phyloP scores from a whole-genome alignment of 768 basidiomycete genomes.

The Cyclocybe aegerita region DNA sequence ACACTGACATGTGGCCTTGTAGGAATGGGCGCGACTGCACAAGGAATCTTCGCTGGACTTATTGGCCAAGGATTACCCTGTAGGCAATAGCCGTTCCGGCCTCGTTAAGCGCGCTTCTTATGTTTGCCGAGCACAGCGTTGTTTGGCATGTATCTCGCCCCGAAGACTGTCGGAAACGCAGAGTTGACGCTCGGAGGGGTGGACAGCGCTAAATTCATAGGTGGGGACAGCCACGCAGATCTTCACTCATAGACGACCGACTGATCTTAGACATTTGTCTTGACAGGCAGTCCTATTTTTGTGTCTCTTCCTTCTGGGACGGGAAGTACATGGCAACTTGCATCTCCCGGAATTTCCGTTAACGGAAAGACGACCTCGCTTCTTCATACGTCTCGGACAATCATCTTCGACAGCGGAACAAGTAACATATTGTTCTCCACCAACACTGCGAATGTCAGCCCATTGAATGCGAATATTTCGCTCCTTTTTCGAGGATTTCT shows the following conservation, averaged over 20 bases:
- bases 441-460: conserved; percentile 43
- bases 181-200: conserved; percentile 56
- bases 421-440: conserved; percentile 54
- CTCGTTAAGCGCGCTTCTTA: too few species aligned
- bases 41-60: conserved; percentile 51
- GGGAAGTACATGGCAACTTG: conserved; percentile 43
- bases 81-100: conserved; percentile 20
- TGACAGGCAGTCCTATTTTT: conserved; percentile 40
- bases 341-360: conserved; percentile 45
- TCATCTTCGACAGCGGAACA: conserved; percentile 61
- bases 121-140: conserved; percentile 31
- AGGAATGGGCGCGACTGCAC: conserved; percentile 51
- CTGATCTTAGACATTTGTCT: conserved; percentile 7
- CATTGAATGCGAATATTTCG: neutral
- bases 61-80: conserved; percentile 49
- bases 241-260: conserved; percentile 5
- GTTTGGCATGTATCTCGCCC: conserved; percentile 53
- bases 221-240: conserved; percentile 22
- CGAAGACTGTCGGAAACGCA: conserved; percentile 43
- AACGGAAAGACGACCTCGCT: conserved; percentile 50
- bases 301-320: conserved; percentile 37
- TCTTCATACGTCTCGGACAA: conserved; percentile 36
- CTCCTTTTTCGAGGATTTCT: neutral
- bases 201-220: conserved; percentile 50
- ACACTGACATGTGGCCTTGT: neutral